phyloP scores from a whole-genome alignment of 352 stramenopile species.

The Phytophthora aleatoria region DNA sequence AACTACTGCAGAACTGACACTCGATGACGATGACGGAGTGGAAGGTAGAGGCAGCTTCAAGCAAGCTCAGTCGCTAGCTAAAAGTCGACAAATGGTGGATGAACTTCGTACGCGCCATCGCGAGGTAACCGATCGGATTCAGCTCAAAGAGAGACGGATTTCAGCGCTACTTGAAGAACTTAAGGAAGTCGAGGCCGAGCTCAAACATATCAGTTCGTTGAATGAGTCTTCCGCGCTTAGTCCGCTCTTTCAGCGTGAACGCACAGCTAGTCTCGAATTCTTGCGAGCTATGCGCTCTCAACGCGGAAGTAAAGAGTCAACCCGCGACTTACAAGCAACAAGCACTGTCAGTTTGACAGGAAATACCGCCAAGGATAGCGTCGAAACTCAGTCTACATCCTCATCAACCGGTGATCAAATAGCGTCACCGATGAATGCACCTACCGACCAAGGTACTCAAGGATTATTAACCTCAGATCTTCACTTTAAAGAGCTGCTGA shows the following conservation, averaged over 20 bases:
- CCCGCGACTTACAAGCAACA: neutral
- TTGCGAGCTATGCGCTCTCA: conserved; percentile 19
- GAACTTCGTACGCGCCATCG: conserved; percentile 48
- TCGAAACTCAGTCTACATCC: neutral
- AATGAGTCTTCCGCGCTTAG: conserved; percentile 28
- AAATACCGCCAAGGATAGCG: conserved; percentile 5
- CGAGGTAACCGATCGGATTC: conserved; percentile 55
- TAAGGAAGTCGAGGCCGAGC: conserved; percentile 63
- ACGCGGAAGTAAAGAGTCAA: neutral
- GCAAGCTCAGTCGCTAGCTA: conserved; percentile 37
- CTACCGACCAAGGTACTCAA: conserved; percentile 4
- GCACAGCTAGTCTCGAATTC: conserved; percentile 36
- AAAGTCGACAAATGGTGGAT: conserved; percentile 47
- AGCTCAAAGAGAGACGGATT: conserved; percentile 55
- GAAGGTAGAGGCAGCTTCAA: conserved; percentile 15
- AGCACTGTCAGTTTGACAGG: neutral
- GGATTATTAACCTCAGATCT: conserved; percentile 30
- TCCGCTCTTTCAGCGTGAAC: conserved; percentile 33
- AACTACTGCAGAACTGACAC: conserved; percentile 6
- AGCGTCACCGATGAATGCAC: conserved; percentile 2
- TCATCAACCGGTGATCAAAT: conserved; percentile 8
- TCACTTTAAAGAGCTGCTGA: conserved; percentile 61
- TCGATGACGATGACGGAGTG: conserved; percentile 2
- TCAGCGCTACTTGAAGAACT: conserved; percentile 58
- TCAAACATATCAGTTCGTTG: conserved; percentile 53